These are phyloP conservation scores for Lodderomyces theae DNA, from an alignment of 1,139 yeast species.

Conservation along the genomic window DNA sequence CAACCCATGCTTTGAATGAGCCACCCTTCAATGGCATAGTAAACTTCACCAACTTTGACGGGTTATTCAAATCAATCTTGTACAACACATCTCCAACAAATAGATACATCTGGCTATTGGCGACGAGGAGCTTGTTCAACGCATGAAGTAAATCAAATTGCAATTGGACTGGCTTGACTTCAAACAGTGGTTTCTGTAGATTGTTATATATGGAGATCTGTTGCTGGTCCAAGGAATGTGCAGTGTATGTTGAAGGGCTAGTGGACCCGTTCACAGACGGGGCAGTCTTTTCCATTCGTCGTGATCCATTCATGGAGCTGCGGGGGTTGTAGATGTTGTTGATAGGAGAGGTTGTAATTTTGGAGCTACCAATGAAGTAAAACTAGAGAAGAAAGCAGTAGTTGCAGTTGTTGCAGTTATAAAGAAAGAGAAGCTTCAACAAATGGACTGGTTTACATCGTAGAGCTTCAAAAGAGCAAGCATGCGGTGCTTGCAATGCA, in stretches of 20 bases:
- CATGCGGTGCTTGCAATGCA: no score
- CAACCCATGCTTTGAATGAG: slow-evolving; percentile 36
- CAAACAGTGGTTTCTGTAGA: slow-evolving; percentile 26
- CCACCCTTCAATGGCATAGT: slow-evolving; percentile 21
- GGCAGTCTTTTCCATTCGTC: background rate
- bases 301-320: background rate
- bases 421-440: no score
- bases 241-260: slow-evolving; percentile 12
- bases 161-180: slow-evolving; percentile 42
- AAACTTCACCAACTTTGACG: slow-evolving; percentile 32
- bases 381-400: no score
- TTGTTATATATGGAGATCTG: slow-evolving; percentile 14
- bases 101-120: slow-evolving; percentile 37
- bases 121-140: slow-evolving; percentile 27
- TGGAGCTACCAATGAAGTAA: slow-evolving; percentile 3
- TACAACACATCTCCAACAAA: slow-evolving; percentile 23
- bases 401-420: no score
- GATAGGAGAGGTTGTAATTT: background rate
- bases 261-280: slow-evolving; percentile 7
- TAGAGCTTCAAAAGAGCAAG: no score
- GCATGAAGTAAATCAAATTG: slow-evolving; percentile 35
- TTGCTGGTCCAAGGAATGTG: slow-evolving; percentile 15
- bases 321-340: background rate
- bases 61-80: slow-evolving; percentile 37
- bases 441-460: no score